Base-by-base conservation (phyloP, 805 yeast species). In the Candida jianshihensis region DNA sequence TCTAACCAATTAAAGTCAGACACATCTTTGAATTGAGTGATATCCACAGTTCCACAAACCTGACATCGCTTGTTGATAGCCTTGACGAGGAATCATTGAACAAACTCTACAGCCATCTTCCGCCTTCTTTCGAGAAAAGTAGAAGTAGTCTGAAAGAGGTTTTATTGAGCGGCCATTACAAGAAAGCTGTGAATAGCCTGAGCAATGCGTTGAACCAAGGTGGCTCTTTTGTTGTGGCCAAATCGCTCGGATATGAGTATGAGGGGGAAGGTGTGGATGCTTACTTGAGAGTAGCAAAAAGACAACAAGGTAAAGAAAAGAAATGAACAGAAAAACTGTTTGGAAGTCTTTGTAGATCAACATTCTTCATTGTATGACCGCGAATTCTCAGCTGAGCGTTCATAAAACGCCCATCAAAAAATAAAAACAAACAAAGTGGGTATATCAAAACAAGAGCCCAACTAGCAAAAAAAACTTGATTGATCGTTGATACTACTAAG, bases 181-280 rank as follows among this genome's bases (percentile, higher is more conserved):
- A 59, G 30, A 70, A 63, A 42, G 60, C 73, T 9, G 52, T 62
- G 28, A 52, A 58, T 11, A 61, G 63, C 35, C 53, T 78, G 37
- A 57, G 70, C 35, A 55, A 54, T 22, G 74, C 68, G 20, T 52
- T 77, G 31, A 52, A 49, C n/a, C 51, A 53, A 13, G 75, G 73
- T 10, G 70, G 73, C 11, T 75, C 79, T 6, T 61, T 57, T 40
- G 44, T 75, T 29, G 63, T 77, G 27, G 59, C 81, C 22, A 64
- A 61, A 37, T 63, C 72, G 27, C 59, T 75, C 29, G 70, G 68
- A n/a, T 61, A 61, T 45, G 66, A 60, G 6, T 76, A 76, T 43
- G 35, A 53, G 9, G 81, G 80, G 9, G 81, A 76, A 49, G 81
- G 81, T 1, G 54, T 75, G 25, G 70, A 63, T 26, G 68, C 68